A percentile compares a stretch with the other conserved stretches of the same genome.
These are phyloP conservation scores for Termitomyces sp. DNA, from an alignment of 768 basidiomycete species.

Conservation along the genomic window DNA sequence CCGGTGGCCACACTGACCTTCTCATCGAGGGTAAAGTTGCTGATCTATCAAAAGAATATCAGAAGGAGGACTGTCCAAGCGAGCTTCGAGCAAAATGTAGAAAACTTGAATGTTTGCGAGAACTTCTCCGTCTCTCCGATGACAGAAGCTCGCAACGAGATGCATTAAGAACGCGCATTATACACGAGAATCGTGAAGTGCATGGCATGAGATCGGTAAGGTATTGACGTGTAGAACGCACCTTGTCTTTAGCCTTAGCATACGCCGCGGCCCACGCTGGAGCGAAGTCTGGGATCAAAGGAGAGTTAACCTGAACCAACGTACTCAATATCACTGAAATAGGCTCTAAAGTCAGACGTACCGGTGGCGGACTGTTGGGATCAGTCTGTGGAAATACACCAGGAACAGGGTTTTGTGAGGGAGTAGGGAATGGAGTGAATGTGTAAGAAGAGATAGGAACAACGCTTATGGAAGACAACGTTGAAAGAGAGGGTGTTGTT, in stretches of 20 bases:
- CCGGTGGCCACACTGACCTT: conserved; percentile 67
- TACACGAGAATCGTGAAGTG: no score
- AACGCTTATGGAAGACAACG: conserved; percentile 7
- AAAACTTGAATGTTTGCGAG: background rate
- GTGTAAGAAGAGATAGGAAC: conserved; percentile 14
- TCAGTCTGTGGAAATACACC: conserved; percentile 52
- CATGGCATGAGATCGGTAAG: background rate
- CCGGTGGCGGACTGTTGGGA: conserved; percentile 55
- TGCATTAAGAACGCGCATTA: background rate
- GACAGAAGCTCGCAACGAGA: background rate
- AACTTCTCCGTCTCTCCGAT: background rate
- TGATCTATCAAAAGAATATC: conserved; percentile 30
- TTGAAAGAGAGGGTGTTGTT: conserved; percentile 2
- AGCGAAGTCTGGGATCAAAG: conserved; percentile 41
- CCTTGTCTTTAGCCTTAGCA: conserved; percentile 53
- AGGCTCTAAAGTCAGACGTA: conserved; percentile 20
- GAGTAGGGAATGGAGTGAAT: conserved; percentile 58
- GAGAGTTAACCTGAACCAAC: conserved; percentile 26
- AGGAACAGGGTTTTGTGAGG: conserved; percentile 50
- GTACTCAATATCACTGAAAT: background rate
- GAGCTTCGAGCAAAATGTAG: background rate
- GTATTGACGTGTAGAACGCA: conserved; percentile 21
- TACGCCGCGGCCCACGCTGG: conserved; percentile 61
- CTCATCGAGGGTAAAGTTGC: conserved; percentile 52
- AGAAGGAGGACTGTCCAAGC: background rate